Conservation (phyloP, 2,329 filamentous ascomycete species). For the Talaromyces islandicus region DNA sequence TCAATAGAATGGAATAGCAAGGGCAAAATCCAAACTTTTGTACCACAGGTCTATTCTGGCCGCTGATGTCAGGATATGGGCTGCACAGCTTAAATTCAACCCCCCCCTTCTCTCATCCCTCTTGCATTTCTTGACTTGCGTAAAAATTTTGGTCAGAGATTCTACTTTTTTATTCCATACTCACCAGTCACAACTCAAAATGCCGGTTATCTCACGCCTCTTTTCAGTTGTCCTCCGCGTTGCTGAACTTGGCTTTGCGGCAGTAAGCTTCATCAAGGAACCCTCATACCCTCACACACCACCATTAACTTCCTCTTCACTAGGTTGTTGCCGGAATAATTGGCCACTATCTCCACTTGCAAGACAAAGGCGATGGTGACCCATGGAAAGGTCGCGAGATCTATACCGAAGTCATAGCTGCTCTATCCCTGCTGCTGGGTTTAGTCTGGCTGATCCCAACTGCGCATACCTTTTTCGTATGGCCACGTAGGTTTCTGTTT, state of each 20-base stretch:
- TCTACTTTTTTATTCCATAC: neutral
- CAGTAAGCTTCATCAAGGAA: constrained; percentile 41
- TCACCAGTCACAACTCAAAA: constrained; percentile 18
- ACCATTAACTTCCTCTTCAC: constrained; percentile 6
- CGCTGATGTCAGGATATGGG: neutral
- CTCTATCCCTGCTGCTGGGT: constrained; percentile 61
- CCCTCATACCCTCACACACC: constrained; percentile 15
- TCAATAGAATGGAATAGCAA: neutral
- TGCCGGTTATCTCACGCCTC: constrained; percentile 50
- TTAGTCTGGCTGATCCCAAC: constrained; percentile 70
- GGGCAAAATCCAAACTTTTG: neutral
- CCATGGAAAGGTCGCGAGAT: constrained; percentile 62
- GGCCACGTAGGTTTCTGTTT: constrained; percentile 45
- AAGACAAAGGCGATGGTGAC: constrained; percentile 32
- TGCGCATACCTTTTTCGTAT: constrained; percentile 60
- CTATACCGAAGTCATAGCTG: constrained; percentile 68
- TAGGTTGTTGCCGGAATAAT: constrained; percentile 61
- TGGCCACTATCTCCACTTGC: constrained; percentile 57
- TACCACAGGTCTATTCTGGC: neutral
- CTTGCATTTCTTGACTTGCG: neutral
- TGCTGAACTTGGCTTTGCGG: constrained; percentile 62
- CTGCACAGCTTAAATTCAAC: constrained; percentile 7
- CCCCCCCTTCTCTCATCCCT: neutral
- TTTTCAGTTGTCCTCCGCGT: constrained; percentile 54
- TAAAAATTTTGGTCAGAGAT: neutral